Base-by-base conservation (phyloP, 805 yeast genomes). In the Saccharomycopsis sp. region DNA sequence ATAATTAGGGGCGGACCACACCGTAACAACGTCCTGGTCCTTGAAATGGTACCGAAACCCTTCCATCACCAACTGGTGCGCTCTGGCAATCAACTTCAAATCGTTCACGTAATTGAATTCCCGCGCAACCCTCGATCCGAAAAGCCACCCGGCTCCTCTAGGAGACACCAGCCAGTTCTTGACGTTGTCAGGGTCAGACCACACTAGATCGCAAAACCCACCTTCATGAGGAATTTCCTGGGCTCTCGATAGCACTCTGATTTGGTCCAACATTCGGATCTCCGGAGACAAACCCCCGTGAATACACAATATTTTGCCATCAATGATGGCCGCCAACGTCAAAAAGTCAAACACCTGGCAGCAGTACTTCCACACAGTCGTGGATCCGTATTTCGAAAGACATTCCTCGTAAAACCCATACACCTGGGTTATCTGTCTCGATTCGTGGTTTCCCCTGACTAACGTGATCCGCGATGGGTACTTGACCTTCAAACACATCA, bases 211-310 rank as follows among this genome's bases (percentile, higher is more conserved):
- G 69, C 97, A 94, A 71, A 92, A 92, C 1, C 97, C 98, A 65
- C 99, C 99, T 74, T 92, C 99, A 70, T 94, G 98, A 2, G 99
- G 99, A 52, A 92, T 97, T 73, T 92, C 98, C 72, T 92, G 98
- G 2, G 98, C 98, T 67, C 99, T 80, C 55, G 94, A 87, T 58
- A 92, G 76, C 18, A 92, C 98, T 66, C 98, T 79, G 64, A 92
- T 91, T 73, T 92, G 99, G 71, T 92, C 99, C 64, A 92, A 79
- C 96, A 94, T 91, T 70, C 98, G 82, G 62, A 92, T 91, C 71
- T 94, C 98, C 1, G 99, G 99, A 14, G 97, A 89, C 57, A 92
- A 78, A 3, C 99, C 99, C 59, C 99, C 99, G 71, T 92, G 99
- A 51, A 94, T 97, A 76, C 99, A 92, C 59, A 92, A 76, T 52